Conservation (phyloP, 495 filamentous ascomycete species). For the Hypoxylon intermedium region DNA sequence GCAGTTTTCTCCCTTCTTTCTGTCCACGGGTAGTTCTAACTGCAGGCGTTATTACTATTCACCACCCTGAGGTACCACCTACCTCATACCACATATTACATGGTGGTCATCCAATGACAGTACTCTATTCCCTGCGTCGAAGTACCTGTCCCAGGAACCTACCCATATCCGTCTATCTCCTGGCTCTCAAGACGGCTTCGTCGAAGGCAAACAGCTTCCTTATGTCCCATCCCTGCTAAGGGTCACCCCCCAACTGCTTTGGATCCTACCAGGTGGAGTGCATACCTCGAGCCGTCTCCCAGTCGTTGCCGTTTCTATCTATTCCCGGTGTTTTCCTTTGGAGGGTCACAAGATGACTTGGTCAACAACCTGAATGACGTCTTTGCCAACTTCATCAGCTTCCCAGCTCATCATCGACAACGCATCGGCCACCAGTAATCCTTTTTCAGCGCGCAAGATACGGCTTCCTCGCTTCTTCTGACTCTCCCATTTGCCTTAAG, state of each 20-base stretch:
- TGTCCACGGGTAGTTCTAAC: conserved; percentile 6
- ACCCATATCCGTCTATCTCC: conserved; percentile 12
- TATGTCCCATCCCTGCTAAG: conserved; percentile 16
- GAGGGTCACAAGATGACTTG: conserved; percentile 37
- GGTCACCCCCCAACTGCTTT: conserved; percentile 32
- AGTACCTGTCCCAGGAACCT: conserved; percentile 31
- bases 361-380: conserved; percentile 30
- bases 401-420: conserved; percentile 22
- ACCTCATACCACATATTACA: conserved; percentile 18
- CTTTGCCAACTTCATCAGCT: conserved; percentile 31
- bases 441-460: conserved; percentile 25
- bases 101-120: conserved; percentile 12
- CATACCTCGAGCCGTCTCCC: conserved; percentile 19
- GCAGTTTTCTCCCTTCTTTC: conserved; percentile 18
- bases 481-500: conserved; percentile 10
- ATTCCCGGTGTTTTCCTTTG: conserved; percentile 27
- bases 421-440: conserved; percentile 17
- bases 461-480: conserved; percentile 24
- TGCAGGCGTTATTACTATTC: conserved; percentile 14
- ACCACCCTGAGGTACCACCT: conserved; percentile 23
- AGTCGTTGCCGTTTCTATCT: conserved; percentile 21
- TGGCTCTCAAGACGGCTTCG: conserved; percentile 28
- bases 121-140: not conserved
- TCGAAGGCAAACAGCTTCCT: conserved; percentile 3
- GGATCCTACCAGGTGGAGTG: conserved; percentile 15